Evolutionary conservation across 441 rosid species (phyloP), one percentile per base, ranked within the genome.

Genomic region (Adansonia rubrostipa): DNA sequence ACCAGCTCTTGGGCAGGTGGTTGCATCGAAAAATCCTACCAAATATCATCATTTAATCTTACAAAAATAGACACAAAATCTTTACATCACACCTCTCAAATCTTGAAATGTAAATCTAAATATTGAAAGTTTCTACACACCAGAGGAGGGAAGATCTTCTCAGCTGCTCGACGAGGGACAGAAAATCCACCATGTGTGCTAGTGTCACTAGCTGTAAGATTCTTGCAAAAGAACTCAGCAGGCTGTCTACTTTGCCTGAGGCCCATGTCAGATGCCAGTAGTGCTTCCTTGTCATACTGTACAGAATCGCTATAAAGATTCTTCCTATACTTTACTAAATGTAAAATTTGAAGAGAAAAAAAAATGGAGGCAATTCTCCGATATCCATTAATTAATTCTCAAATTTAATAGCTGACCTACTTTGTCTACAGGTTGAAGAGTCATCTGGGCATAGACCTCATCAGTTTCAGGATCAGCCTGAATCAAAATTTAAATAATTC

Each of bases 161-260:
- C 99, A 70, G 99, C 97, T 71, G 99, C 91, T 79, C 99, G 89
- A 22, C 98, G 93, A 36, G 98, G 98, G 44, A 95, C 99, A 56
- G 97, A 95, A 82, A 95, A 95, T 48, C 99, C 99, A 79, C 99
- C 97, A 72, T 93, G 98, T n/a, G 98, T 93, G 82, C 98, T 95
- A n/a, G 98, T 95, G 78, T 95, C 97, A 77, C 99, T 93, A 14
- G 97, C 98, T 11, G 98, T 95, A 56, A 95, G 94, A 69, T 93
- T 92, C 87, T 95, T 95, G 81, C 98, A 95, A 89, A 95, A 95
- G 87, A 93, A 95, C 84, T 95, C 97, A 5, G 95, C 33, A 45
- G 97, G 97, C 78, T 92, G 96, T 84, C 91, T 87, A 82, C 50
- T 92, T 80, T 91, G 88, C 89, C 89, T 93, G 80, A 93, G 85